Percentiles rank a stretch among this genome's conserved stretches.
phyloP scores from a whole-genome alignment of 192 early-diverging fungal species.

The Diversispora epigaea region DNA sequence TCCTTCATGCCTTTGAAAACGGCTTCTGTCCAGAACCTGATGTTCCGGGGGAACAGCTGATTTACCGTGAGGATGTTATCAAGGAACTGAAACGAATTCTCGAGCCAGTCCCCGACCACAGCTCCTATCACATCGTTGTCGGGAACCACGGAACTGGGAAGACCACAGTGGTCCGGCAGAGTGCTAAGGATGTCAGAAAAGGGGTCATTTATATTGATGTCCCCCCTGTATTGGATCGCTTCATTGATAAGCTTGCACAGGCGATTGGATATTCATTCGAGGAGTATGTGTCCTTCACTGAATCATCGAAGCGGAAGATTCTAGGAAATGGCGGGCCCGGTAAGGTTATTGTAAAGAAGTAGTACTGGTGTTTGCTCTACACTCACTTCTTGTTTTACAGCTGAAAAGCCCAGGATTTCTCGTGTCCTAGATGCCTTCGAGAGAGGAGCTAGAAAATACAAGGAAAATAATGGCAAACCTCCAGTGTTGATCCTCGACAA shows the following conservation, averaged over 20 bases:
- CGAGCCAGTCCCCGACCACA: not conserved
- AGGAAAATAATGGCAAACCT: slow-evolving; percentile 27
- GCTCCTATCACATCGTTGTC: slow-evolving; percentile 21
- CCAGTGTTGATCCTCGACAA: slow-evolving; percentile 26
- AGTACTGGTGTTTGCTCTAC: slow-evolving; percentile 26
- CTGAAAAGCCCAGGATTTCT: not conserved
- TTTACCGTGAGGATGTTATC: slow-evolving; percentile 14
- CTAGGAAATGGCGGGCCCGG: not conserved
- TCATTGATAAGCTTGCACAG: slow-evolving; percentile 25
- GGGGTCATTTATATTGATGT: slow-evolving; percentile 32
- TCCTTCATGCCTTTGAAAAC: slow-evolving; percentile 17
- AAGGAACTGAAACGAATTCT: slow-evolving; percentile 22
- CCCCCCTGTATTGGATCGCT: slow-evolving; percentile 19
- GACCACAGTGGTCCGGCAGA: slow-evolving; percentile 17
- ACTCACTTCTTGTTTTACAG: slow-evolving; percentile 30
- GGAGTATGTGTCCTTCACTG: not conserved
- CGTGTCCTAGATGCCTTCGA: slow-evolving; percentile 17
- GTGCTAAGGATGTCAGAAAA: slow-evolving; percentile 24
- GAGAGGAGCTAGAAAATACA: slow-evolving; percentile 19
- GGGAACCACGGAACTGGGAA: slow-evolving; percentile 26
- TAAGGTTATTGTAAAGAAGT: slow-evolving; percentile 23
- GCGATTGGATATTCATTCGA: slow-evolving; percentile 19
- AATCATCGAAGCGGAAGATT: slow-evolving; percentile 1
- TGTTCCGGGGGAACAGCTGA: not conserved
- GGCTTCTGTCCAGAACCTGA: slow-evolving; percentile 21